Base-by-base conservation (phyloP, 2,329 filamentous ascomycete genomes). In the Trichoderma simmonsii region DNA sequence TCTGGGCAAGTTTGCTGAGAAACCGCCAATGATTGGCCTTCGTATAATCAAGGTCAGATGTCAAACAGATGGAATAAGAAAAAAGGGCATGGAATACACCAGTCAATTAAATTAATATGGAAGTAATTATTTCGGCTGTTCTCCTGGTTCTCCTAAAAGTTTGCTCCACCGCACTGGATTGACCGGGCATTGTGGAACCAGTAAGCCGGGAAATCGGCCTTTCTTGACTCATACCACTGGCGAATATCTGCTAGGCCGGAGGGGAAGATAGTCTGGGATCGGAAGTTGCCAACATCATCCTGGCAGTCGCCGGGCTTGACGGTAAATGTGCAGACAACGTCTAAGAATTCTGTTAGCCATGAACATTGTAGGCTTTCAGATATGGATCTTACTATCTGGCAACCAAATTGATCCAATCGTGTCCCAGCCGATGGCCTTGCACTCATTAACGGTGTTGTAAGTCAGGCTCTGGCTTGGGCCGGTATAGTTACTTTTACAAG, bases 261-360 rank as follows among this genome's bases (percentile, higher is more conserved):
- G n/a, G 54, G 54, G 57, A 60, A 61, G 57, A 69, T 69, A 9
- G 54, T 69, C 21, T 60, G 54, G 7, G 66, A 69, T 9, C 54
- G 34, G 56, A 69, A 61, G 57, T 69, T 69, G n/a, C 66, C 66
- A 11, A 34, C 18, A 34, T 69, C 66, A 24, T 69, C 56, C 36
- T 61, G 54, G 56, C 66, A 69, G 34, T 69, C 66, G 14, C 66
- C 66, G 9, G 66, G 66, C 36, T 69, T 69, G 9, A 69, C 66
- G 12, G 66, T 69, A 15, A 69, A 69, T 14, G 66, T 61, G 66
- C 66, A 69, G n/a, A 60, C 54, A 51, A 69, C 6, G n/a, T 69
- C 66, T 69, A 7, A 3, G 4, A n/a, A 34, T 0, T 30, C 4
- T n/a, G n/a, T 60, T 24, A 48, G 66, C n/a, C 8, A 60, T 32